phyloP scores from a whole-genome alignment of 371 early-diverging fungal species.

The Catenaria anguillulae region DNA sequence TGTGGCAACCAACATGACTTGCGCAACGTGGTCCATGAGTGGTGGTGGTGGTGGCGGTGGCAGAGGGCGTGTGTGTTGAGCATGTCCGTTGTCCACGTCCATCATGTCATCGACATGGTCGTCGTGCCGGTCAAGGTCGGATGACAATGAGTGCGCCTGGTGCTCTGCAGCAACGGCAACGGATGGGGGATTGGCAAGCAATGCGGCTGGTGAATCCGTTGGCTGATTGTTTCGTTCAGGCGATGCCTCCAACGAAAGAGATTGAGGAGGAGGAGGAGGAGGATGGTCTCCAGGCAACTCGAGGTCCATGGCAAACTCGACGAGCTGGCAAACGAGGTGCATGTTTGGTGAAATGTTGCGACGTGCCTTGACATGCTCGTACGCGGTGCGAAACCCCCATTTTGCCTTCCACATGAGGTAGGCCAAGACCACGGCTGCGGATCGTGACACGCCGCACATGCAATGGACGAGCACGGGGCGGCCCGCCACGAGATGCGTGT shows the following conservation, averaged over 20 bases:
- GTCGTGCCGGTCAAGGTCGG: no score
- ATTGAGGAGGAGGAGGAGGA: no score
- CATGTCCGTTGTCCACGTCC: no score
- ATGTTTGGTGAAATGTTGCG: conserved; percentile 3
- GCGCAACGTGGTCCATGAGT: not conserved
- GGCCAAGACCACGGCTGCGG: not conserved
- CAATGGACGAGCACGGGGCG: conserved; percentile 1
- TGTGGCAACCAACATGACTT: not conserved
- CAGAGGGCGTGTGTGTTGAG: not conserved
- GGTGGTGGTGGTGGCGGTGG: not conserved
- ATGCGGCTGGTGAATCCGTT: no score
- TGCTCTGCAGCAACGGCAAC: no score
- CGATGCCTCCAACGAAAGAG: no score
- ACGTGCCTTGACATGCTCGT: not conserved
- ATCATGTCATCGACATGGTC: not conserved
- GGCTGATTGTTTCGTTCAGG: no score
- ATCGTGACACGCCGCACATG: conserved; percentile 5
- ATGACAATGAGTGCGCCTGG: no score
- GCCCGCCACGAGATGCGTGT: not conserved
- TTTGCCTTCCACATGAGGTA: not conserved
- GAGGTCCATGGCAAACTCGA: not conserved
- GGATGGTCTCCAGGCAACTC: not conserved
- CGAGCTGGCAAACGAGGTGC: conserved; percentile 2
- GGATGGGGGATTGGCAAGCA: no score
- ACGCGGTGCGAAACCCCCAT: not conserved